Conservation (phyloP, 1,139 yeast species). For the Geotrichum bryndzae region DNA sequence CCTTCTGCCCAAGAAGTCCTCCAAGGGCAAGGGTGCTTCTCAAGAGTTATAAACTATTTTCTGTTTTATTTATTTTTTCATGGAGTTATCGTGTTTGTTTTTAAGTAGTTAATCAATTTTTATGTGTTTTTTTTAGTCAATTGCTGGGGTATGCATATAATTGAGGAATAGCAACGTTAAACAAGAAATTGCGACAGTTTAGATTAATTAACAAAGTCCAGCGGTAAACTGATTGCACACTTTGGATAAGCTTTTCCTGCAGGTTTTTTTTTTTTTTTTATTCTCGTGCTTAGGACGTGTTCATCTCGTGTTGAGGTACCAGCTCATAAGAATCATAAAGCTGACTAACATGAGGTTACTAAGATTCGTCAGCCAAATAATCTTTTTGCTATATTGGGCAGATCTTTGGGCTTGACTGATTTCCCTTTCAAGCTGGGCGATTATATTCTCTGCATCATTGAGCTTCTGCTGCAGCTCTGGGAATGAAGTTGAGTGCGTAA, state of each 20-base stretch:
- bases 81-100: neutral
- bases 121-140: neutral
- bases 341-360: neutral
- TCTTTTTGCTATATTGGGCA: neutral
- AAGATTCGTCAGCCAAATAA: neutral
- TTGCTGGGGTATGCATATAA: neutral
- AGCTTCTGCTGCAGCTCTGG: neutral
- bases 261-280: neutral
- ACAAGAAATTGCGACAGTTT: too few species aligned
- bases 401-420: neutral
- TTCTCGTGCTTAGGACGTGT: neutral
- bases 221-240: neutral
- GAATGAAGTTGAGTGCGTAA: neutral
- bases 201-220: neutral
- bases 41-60: conserved; percentile 16
- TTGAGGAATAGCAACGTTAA: neutral
- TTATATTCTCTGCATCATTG: neutral
- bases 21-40: conserved; percentile 18
- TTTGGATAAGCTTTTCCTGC: too few species aligned
- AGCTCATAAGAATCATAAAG: neutral
- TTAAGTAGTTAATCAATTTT: conserved; percentile 4
- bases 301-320: neutral
- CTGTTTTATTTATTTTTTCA: neutral
- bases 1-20: conserved; percentile 41
- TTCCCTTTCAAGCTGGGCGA: neutral